A percentile compares a stretch with the other conserved stretches of the same genome.
phyloP scores from a whole-genome alignment of 2,329 filamentous ascomycete species.

The Paracorniculantispora psalliotae region DNA sequence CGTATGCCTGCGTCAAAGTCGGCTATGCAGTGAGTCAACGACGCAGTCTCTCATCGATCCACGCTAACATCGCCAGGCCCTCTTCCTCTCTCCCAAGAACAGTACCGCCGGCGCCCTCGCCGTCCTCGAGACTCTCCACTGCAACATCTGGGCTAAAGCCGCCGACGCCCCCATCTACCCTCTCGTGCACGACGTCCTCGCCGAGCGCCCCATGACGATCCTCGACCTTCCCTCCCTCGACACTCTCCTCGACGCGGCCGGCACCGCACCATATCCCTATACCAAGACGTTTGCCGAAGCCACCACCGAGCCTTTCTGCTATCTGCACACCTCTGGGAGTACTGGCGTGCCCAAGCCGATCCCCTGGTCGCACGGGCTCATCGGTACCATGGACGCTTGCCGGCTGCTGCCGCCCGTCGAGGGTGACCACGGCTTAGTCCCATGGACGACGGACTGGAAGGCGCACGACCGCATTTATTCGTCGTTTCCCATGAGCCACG shows the following conservation, averaged over 20 bases:
- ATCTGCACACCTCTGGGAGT: constrained; percentile 38
- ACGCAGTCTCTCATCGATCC: fast-evolving
- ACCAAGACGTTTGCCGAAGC: constrained; percentile 29
- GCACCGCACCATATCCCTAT: constrained; percentile 23
- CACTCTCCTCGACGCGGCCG: constrained; percentile 22
- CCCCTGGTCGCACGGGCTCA: constrained; percentile 27
- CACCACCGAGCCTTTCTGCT: constrained; percentile 30
- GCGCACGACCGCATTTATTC: constrained; percentile 28
- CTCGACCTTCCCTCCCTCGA: constrained; percentile 25
- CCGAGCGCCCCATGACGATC: constrained; percentile 23
- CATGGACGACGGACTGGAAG: constrained; percentile 27
- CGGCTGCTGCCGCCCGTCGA: constrained; percentile 28
- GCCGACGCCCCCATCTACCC: constrained; percentile 16
- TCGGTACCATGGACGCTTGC: constrained; percentile 33
- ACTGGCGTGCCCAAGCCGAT: constrained; percentile 40
- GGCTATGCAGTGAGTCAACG: constrained; percentile 22
- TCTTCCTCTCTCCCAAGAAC: constrained; percentile 32
- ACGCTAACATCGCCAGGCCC: constrained; percentile 8
- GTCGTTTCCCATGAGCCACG: constrained; percentile 33
- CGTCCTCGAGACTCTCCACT: constrained; percentile 28
- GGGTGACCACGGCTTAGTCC: constrained; percentile 23
- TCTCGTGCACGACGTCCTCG: constrained; percentile 21
- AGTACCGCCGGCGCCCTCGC: constrained; percentile 27
- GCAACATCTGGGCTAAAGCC: constrained; percentile 27
- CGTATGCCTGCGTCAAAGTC: constrained; percentile 29